Evolutionary conservation across 257 asterid species (phyloP).

Genomic region (Solanum okadae): DNA sequence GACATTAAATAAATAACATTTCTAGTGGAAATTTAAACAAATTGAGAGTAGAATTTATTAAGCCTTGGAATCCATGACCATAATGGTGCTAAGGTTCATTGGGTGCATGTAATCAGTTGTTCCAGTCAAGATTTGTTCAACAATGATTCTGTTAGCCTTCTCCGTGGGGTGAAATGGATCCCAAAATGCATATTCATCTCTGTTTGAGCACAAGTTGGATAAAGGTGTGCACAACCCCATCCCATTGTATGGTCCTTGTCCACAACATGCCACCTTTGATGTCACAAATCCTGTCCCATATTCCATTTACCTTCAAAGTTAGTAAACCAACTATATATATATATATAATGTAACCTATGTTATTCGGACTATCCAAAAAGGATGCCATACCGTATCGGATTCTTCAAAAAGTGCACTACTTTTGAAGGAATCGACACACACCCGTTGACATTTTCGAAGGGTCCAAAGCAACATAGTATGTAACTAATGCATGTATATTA

Average conservation of each 20-base stretch:
- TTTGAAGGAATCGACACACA: not conserved
- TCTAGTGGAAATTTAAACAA: not conserved
- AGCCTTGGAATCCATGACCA: constrained; percentile 39
- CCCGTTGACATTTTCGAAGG: too few species aligned
- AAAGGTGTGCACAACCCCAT: constrained; percentile 67
- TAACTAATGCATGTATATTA: not conserved
- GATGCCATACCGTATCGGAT: not conserved
- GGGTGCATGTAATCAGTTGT: constrained; percentile 60
- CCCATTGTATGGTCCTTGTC: constrained; percentile 92
- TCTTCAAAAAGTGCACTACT: not conserved
- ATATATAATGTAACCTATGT: not conserved
- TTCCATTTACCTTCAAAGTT: not conserved
- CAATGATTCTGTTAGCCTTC: constrained; percentile 67
- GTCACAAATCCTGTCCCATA: constrained; percentile 48
- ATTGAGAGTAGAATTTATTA: not conserved
- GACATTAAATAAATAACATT: not conserved
- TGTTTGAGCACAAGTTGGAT: constrained; percentile 59
- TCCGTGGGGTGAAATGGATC: constrained; percentile 85
- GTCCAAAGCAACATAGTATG: too few species aligned
- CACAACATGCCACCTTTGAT: constrained; percentile 82
- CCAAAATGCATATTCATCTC: constrained; percentile 70
- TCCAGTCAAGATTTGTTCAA: constrained; percentile 45
- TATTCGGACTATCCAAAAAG: not conserved
- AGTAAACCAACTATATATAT: not conserved
- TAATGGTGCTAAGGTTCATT: constrained; percentile 68